Percentiles rank a stretch among this genome's conserved stretches.
phyloP scores from a whole-genome alignment of 1,139 yeast genomes.

The Diutina rugosa region DNA sequence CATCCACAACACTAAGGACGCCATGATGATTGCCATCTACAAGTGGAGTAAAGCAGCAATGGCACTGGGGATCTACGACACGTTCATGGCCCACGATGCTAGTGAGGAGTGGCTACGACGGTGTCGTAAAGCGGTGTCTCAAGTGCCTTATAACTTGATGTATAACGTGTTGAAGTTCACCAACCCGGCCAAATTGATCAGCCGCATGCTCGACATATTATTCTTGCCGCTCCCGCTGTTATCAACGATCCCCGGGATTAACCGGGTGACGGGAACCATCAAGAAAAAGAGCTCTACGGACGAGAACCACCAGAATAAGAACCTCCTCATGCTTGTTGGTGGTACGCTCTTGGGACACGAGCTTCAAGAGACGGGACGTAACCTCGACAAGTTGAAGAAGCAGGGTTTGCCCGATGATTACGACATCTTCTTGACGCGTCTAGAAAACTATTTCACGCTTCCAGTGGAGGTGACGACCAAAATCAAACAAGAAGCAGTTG shows the following conservation, averaged over 20 bases:
- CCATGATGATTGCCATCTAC: neutral
- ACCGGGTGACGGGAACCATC: slow-evolving; percentile 19
- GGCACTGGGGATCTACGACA: slow-evolving; percentile 38
- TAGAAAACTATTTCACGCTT: neutral
- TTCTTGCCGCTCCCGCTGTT: slow-evolving; percentile 26
- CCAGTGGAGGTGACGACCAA: neutral
- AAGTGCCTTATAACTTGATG: slow-evolving; percentile 68
- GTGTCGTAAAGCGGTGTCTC: slow-evolving; percentile 50
- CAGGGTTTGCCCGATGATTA: neutral
- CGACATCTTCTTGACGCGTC: neutral
- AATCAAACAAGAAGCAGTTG: neutral
- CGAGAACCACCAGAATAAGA: slow-evolving; percentile 18
- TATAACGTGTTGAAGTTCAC: slow-evolving; percentile 68
- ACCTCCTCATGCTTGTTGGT: neutral
- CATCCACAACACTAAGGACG: neutral
- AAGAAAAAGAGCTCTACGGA: neutral
- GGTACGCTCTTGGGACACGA: neutral
- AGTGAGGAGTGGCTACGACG: slow-evolving; percentile 64
- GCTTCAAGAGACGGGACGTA: slow-evolving; percentile 13
- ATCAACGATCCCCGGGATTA: neutral
- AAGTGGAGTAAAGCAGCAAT: neutral
- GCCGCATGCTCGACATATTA: slow-evolving; percentile 55
- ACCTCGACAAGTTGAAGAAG: slow-evolving; percentile 22
- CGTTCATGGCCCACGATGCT: slow-evolving; percentile 68
- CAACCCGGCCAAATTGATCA: slow-evolving; percentile 75